Base-by-base conservation (phyloP, 148 eudicot species). In the Cornus florida region DNA sequence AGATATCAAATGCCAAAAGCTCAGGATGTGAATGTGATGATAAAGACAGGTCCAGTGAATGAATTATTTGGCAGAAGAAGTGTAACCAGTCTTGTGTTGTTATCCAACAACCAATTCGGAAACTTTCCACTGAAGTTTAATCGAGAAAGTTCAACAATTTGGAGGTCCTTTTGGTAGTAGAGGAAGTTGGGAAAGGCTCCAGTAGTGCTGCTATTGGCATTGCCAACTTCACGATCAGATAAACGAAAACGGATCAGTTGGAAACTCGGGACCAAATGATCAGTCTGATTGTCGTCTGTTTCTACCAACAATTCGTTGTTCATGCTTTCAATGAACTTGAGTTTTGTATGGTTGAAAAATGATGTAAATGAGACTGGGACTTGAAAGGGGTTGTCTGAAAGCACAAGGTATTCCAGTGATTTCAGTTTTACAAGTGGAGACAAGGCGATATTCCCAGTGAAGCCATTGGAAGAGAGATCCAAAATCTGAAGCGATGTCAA, bases 341-440 rank as follows among this genome's bases (percentile, higher is more conserved):
- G 81, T 39, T 78, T 78, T 62, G 81, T 56, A 12, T 78, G 73
- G 14, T 59, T n/a, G 22, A 41, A 38, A 28, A 77, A 70, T 57
- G 57, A 71, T n/a, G 57, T 62, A 68, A 81, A 81, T 3, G 83
- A 81, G 48, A 81, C 39, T 57, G 75, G 65, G 10, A 46, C 59
- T 75, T 81, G 43, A 22, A 81, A 81, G 10, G 33, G 11, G 28
- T 81, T 81, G 33, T 70, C 0, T 20, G 73, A 35, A 48, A 81
- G 32, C 3, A 22, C 31, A 12, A 81, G 32, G 39, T 81, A 76
- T 20, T 70, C 53, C 0, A 70, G 73, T 14, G 73, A 70, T 39
- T 48, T 70, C 31, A 70, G 53, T 33, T 70, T 39, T 2, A 9
- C 10, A 4, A 70, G 73, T 8, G 56, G 56, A 53, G 20, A 38